Conservation (phyloP, 2,329 filamentous ascomycete genomes). For the Fusarium sp. region DNA sequence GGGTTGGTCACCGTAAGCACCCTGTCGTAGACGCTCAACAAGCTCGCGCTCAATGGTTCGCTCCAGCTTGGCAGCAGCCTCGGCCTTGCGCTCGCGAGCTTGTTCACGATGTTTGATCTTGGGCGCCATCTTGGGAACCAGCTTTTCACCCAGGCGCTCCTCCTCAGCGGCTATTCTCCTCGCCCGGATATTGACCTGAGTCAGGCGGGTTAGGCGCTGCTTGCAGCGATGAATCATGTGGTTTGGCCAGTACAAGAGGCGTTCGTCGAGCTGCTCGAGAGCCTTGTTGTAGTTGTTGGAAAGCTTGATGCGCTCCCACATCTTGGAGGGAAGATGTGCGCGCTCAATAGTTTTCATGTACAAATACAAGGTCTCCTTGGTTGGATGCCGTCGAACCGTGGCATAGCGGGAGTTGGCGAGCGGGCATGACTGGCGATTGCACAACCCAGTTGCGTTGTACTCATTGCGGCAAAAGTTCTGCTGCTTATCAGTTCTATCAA, state of each 20-base stretch:
- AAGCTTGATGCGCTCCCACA: constrained; percentile 94
- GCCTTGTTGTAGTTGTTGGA: constrained; percentile 91
- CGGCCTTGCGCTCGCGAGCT: constrained; percentile 78
- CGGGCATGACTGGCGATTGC: constrained; percentile 87
- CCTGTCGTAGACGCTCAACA: constrained; percentile 87
- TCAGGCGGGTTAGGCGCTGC: constrained; percentile 89
- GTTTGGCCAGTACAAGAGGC: constrained; percentile 93
- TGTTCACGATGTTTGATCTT: constrained; percentile 84
- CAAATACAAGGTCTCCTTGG: constrained; percentile 84
- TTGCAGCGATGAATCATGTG: constrained; percentile 96
- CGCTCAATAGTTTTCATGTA: constrained; percentile 98
- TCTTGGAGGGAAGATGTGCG: constrained; percentile 84
- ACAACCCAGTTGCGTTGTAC: constrained; percentile 85
- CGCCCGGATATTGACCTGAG: constrained; percentile 86
- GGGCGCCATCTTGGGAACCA: constrained; percentile 89
- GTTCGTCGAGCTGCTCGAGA: constrained; percentile 84
- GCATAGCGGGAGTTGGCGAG: constrained; percentile 93
- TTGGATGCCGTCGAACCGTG: constrained; percentile 85
- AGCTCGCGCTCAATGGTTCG: constrained; percentile 94
- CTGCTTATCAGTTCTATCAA: constrained; percentile 75
- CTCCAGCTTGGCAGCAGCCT: constrained; percentile 91
- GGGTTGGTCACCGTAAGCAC: constrained; percentile 92
- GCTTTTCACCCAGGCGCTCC: constrained; percentile 84
- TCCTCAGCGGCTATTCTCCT: constrained; percentile 87
- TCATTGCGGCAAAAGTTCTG: constrained; percentile 97